Evolutionary conservation across 495 filamentous ascomycete genomes (phyloP).

Genomic region (Xylaria nigripes): DNA sequence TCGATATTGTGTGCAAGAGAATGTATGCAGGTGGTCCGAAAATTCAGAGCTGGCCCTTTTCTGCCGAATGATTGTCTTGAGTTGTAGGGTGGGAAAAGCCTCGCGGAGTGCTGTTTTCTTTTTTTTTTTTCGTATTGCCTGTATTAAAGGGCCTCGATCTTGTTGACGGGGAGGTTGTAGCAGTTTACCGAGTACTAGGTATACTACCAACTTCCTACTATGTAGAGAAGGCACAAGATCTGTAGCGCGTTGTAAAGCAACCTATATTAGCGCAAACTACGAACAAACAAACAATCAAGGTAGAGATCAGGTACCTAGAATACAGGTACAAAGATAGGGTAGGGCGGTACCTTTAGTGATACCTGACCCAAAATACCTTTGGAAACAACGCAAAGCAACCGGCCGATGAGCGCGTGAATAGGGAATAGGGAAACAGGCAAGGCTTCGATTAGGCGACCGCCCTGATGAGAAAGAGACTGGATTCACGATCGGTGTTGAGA

Average conservation of each 20-base stretch:
- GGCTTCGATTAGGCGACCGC: background rate
- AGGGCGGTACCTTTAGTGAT: background rate
- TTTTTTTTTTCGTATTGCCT: background rate
- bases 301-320: background rate
- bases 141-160: background rate
- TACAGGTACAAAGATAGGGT: background rate
- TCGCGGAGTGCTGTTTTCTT: background rate
- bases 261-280: background rate
- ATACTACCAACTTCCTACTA: too few species aligned
- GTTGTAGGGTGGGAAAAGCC: background rate
- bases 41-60: background rate
- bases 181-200: background rate
- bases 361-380: background rate
- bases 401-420: background rate
- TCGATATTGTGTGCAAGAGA: background rate
- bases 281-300: background rate
- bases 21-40: background rate
- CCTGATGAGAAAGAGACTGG: background rate
- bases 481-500: conserved; percentile 3
- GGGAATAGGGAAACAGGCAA: background rate
- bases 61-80: background rate
- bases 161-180: background rate
- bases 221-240: background rate
- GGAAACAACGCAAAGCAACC: background rate
- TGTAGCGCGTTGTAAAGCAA: background rate